phyloP scores from a whole-genome alignment of 129 eudicot species.

The Flaveria sonorensis region DNA sequence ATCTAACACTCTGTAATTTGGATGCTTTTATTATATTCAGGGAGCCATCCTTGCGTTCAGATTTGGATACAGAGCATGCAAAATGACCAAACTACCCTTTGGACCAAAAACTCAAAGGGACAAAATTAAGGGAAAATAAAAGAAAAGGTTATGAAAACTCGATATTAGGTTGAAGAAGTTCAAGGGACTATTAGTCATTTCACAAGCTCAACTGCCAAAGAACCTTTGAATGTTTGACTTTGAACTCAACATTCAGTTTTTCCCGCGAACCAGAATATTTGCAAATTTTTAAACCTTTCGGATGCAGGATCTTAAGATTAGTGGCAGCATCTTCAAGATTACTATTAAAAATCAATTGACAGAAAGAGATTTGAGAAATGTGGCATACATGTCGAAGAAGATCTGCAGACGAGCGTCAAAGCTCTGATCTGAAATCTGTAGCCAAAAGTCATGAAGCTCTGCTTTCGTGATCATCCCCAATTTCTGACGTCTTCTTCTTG shows the following conservation, averaged over 20 bases:
- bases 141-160: background rate
- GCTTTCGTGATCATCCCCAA: slow-evolving; percentile 61
- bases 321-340: background rate
- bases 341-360: background rate
- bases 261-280: slow-evolving; percentile 19
- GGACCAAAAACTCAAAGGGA: background rate
- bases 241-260: background rate
- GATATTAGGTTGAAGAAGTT: slow-evolving; percentile 22
- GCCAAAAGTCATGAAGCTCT: slow-evolving; percentile 89
- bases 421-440: slow-evolving; percentile 87
- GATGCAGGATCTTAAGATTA: background rate
- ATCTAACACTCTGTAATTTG: too few species aligned
- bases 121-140: background rate
- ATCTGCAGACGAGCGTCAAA: slow-evolving; percentile 97
- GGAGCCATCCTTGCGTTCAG: too few species aligned
- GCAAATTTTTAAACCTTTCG: background rate
- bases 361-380: background rate
- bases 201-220: slow-evolving; percentile 3
- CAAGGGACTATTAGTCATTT: slow-evolving; percentile 32
- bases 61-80: slow-evolving; percentile 1
- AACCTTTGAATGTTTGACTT: slow-evolving; percentile 13
- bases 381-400: slow-evolving; percentile 92
- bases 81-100: slow-evolving; percentile 24
- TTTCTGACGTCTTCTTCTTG: slow-evolving; percentile 69
- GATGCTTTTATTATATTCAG: background rate